These are phyloP conservation scores for Talaromyces proteolyticus DNA, from an alignment of 495 filamentous ascomycete genomes.

Conservation along the genomic window DNA sequence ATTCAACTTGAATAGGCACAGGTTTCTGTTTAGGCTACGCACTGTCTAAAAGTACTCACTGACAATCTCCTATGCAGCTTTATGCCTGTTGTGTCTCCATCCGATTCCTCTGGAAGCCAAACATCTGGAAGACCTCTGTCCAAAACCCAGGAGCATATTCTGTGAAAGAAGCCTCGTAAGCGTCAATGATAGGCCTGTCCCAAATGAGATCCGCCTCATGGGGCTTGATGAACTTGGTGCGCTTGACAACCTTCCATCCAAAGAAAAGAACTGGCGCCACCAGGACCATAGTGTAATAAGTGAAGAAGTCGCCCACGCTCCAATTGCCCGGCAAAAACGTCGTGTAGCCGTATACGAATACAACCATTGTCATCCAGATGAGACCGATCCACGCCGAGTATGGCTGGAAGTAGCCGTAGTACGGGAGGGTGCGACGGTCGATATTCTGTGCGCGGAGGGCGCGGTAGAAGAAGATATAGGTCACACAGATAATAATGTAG, in stretches of 20 bases:
- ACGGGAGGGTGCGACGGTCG: conserved; percentile 55
- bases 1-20: no score
- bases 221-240: conserved; percentile 49
- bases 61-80: no score
- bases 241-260: conserved; percentile 64
- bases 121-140: no score
- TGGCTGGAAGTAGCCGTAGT: conserved; percentile 61
- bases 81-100: no score
- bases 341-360: conserved; percentile 68
- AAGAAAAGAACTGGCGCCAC: conserved; percentile 62
- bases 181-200: neutral
- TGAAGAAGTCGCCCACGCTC: conserved; percentile 69
- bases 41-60: no score
- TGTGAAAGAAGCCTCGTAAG: no score
- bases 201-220: conserved; percentile 50
- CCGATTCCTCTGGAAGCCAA: no score
- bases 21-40: no score
- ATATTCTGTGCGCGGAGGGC: conserved; percentile 66
- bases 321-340: conserved; percentile 77
- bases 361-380: conserved; percentile 57
- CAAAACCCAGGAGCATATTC: no score
- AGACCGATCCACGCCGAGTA: conserved; percentile 66
- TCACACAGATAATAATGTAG: conserved; percentile 61
- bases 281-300: conserved; percentile 69
- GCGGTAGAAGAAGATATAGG: conserved; percentile 67